These are phyloP conservation scores for Mitragyna speciosa DNA, from an alignment of 257 asterid species.

Conservation along the genomic window DNA sequence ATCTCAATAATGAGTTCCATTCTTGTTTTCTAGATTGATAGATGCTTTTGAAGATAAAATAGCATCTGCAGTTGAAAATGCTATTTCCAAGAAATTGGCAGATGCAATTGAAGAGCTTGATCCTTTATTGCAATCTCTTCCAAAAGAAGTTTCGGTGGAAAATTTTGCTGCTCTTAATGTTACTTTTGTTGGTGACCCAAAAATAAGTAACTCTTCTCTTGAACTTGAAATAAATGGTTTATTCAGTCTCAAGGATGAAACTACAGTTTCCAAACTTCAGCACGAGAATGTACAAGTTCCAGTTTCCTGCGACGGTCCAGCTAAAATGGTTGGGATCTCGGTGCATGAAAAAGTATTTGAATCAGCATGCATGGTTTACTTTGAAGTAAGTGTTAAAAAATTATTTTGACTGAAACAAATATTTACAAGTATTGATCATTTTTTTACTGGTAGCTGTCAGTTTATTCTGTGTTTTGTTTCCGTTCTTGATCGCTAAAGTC, in stretches of 20 bases:
- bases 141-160: conserved; percentile 67
- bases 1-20: background rate
- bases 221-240: conserved; percentile 68
- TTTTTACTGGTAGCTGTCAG: background rate
- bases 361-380: conserved; percentile 73
- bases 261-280: conserved; percentile 27
- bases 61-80: conserved; percentile 67
- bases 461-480: background rate
- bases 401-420: conserved; percentile 10
- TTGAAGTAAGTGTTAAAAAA: conserved; percentile 50
- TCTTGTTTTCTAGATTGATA: conserved; percentile 49
- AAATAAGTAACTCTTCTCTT: conserved; percentile 53
- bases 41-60: conserved; percentile 71
- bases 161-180: conserved; percentile 59
- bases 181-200: conserved; percentile 68
- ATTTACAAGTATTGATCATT: background rate
- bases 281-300: conserved; percentile 31
- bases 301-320: conserved; percentile 40
- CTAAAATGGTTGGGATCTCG: conserved; percentile 67
- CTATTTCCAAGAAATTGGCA: conserved; percentile 58
- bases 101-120: conserved; percentile 57
- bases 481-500: background rate
- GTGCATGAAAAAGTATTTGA: conserved; percentile 71
- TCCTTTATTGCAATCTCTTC: conserved; percentile 62
- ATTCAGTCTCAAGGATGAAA: conserved; percentile 45